These are phyloP conservation scores for Fusarium multiceps DNA, from an alignment of 2,329 filamentous ascomycete species.

Conservation along the genomic window DNA sequence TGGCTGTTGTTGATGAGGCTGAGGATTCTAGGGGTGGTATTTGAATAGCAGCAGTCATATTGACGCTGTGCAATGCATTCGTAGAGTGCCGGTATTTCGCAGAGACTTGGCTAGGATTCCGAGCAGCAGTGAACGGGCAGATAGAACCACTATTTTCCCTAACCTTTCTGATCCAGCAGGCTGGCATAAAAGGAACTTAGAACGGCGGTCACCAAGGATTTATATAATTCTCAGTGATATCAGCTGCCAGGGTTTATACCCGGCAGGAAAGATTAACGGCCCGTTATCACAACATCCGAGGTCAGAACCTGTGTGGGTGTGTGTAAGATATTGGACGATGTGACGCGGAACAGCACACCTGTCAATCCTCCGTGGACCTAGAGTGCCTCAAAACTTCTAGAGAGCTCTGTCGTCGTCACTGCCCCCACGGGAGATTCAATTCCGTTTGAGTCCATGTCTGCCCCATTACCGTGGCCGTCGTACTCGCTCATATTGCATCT, in stretches of 20 bases:
- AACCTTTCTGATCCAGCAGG: background rate
- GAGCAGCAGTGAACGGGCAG: background rate
- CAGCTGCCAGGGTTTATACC: background rate
- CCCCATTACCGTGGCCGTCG: background rate
- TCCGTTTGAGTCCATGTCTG: slow-evolving; percentile 24
- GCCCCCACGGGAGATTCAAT: slow-evolving; percentile 4
- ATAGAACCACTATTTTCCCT: background rate
- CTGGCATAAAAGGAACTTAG: background rate
- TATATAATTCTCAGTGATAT: slow-evolving; percentile 17
- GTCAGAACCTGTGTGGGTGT: slow-evolving; percentile 3
- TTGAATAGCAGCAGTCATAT: slow-evolving; percentile 19
- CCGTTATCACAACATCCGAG: slow-evolving; percentile 8
- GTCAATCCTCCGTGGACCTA: background rate
- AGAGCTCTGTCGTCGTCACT: slow-evolving; percentile 15
- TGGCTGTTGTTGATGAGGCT: slow-evolving; percentile 39
- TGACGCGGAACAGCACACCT: slow-evolving; percentile 19
- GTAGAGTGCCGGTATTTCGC: background rate
- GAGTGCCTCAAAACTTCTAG: background rate
- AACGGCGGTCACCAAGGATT: slow-evolving; percentile 9
- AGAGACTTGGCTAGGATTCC: background rate
- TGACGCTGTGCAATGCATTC: background rate
- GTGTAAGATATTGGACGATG: slow-evolving; percentile 6
- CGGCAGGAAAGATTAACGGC: slow-evolving; percentile 27
- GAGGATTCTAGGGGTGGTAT: slow-evolving; percentile 39
- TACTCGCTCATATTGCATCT: slow-evolving; percentile 31